Conservation (phyloP, 2,329 filamentous ascomycete species). For the Penicillium sumatraense region DNA sequence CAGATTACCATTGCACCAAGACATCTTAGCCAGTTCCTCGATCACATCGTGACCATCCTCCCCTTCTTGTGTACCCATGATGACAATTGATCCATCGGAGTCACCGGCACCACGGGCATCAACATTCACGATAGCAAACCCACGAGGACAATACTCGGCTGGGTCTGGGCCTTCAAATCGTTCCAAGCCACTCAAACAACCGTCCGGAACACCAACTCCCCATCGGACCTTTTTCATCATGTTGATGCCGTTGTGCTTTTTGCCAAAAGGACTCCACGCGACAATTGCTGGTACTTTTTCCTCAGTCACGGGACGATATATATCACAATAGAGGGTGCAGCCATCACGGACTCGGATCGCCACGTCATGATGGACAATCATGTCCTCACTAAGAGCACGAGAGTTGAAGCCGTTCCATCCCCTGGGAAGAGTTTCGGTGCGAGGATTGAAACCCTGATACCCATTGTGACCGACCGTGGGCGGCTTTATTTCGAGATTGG, state of each 20-base stretch:
- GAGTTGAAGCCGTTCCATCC: not conserved
- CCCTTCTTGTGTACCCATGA: constrained; percentile 50
- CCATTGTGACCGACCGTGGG: not conserved
- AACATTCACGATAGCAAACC: constrained; percentile 43
- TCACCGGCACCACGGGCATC: constrained; percentile 40
- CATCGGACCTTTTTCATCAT: constrained; percentile 38
- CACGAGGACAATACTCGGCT: constrained; percentile 33
- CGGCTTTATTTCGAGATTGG: not conserved
- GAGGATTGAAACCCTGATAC: not conserved
- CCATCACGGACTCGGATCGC: not conserved
- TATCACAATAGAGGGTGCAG: not conserved
- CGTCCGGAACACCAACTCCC: constrained; percentile 43
- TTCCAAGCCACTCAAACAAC: constrained; percentile 35
- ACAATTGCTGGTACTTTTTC: constrained; percentile 45
- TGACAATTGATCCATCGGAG: constrained; percentile 39
- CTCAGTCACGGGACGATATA: constrained; percentile 2
- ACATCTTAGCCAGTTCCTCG: constrained; percentile 45
- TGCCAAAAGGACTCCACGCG: constrained; percentile 52
- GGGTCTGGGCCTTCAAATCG: constrained; percentile 53
- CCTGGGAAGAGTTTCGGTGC: not conserved
- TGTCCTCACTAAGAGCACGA: not conserved
- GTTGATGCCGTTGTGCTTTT: constrained; percentile 47
- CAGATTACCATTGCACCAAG: constrained; percentile 52
- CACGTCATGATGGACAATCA: not conserved
- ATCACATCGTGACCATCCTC: constrained; percentile 54